Conservation (phyloP, 2,329 filamentous ascomycete genomes). For the Aspergillus thermomutatus region DNA sequence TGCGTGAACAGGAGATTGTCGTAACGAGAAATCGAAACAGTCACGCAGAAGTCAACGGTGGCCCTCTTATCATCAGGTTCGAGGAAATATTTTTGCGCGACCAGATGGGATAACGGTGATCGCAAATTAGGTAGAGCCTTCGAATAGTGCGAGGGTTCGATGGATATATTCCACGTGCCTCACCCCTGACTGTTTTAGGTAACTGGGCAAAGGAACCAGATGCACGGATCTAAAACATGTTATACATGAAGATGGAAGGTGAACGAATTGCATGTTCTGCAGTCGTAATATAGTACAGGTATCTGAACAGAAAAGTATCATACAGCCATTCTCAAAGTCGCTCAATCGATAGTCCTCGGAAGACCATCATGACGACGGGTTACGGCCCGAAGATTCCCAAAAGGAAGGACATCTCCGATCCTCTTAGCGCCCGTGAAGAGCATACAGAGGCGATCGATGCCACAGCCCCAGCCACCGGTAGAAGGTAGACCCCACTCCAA, state of each 20-base stretch:
- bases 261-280: not conserved
- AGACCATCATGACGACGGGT: constrained; percentile 24
- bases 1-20: no score
- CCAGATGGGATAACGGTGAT: no score
- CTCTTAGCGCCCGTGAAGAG: constrained; percentile 73
- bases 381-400: constrained; percentile 70
- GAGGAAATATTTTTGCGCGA: no score
- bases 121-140: no score
- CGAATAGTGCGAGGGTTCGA: no score
- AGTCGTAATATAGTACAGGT: not conserved
- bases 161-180: no score
- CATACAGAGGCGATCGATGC: constrained; percentile 89
- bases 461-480: constrained; percentile 95
- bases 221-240: not conserved
- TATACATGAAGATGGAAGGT: not conserved
- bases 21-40: no score
- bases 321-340: not conserved
- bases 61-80: no score
- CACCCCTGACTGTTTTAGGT: no score
- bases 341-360: not conserved
- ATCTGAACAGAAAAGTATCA: not conserved
- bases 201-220: no score
- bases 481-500: constrained; percentile 89
- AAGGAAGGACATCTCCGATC: constrained; percentile 83
- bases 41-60: no score